A percentile compares a stretch with the other conserved stretches of the same genome.
Evolutionary conservation across 768 basidiomycete genomes (phyloP).

Genomic region (Mycena amicta): DNA sequence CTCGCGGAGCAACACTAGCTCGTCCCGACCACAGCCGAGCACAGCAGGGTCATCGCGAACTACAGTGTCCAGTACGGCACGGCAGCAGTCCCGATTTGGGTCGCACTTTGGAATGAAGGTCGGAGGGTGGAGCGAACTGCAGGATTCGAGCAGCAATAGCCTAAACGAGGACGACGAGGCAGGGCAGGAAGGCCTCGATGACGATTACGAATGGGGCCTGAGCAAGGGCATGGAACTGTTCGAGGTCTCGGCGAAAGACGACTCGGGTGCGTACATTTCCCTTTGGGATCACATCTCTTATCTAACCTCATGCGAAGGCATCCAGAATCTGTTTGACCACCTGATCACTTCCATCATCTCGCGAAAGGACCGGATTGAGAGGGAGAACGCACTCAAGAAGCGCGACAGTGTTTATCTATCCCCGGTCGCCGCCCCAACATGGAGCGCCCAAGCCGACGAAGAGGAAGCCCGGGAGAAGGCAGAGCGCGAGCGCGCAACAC

Average conservation of each 20-base stretch:
- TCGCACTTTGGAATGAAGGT: slow-evolving; percentile 36
- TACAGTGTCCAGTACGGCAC: slow-evolving; percentile 53
- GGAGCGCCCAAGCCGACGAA: slow-evolving; percentile 80
- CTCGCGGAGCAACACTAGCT: background rate
- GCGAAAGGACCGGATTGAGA: slow-evolving; percentile 77
- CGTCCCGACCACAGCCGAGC: slow-evolving; percentile 45
- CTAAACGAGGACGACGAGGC: slow-evolving; percentile 16
- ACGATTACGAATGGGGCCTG: slow-evolving; percentile 11
- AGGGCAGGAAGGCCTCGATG: slow-evolving; percentile 8
- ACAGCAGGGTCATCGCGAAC: slow-evolving; percentile 44
- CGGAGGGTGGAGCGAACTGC: slow-evolving; percentile 11
- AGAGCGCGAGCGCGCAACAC: slow-evolving; percentile 40
- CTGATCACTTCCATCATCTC: slow-evolving; percentile 81
- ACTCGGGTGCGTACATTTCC: slow-evolving; percentile 57
- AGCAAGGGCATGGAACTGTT: slow-evolving; percentile 86
- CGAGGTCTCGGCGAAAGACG: slow-evolving; percentile 91
- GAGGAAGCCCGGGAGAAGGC: slow-evolving; percentile 69
- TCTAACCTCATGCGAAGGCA: slow-evolving; percentile 50
- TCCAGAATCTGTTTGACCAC: slow-evolving; percentile 76
- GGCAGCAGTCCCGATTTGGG: slow-evolving; percentile 60
- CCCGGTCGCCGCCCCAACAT: slow-evolving; percentile 62
- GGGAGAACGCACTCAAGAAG: slow-evolving; percentile 76
- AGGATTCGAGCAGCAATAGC: slow-evolving; percentile 3
- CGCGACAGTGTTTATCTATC: slow-evolving; percentile 84
- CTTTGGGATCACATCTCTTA: slow-evolving; percentile 7